Evolutionary conservation across 2,329 filamentous ascomycete genomes (phyloP), one percentile per base, ranked within the genome.

Genomic region (Pestalotiopsis sp.): DNA sequence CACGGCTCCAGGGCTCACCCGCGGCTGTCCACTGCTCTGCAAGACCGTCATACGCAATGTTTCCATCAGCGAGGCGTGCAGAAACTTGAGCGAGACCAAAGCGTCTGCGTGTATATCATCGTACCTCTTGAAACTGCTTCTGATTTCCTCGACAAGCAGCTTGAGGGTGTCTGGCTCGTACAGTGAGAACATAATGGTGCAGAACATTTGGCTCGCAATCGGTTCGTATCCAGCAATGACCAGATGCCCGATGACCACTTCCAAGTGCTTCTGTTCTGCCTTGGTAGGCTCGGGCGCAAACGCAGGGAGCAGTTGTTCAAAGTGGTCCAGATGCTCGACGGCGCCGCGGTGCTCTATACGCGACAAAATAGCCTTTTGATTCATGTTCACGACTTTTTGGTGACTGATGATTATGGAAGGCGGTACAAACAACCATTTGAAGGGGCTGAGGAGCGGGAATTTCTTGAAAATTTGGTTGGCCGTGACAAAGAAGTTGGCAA

Each of bases 261-360:
- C 71, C 3, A 76, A 36, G 39, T 74, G 71, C 41, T 45, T 66
- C 3, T 70, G 41, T 20, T 76, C 67, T 31, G 69, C 68, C 58
- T 73, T 67, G 65, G 52, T 62, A 1, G 72, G 73, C 12, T 52
- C 36, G 4, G 72, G 70, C 11, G 52, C 61, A 31, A 74, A 70
- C 2, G 68, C 52, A 1, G 71, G 72, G 3, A 74, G 13, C 1
- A 76, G 58, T 36, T 73, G 69, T n/a, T 76, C 74, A 31, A 75
- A 68, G 39, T 75, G 73, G 69, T 76, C 75, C 4, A 69, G 38
- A 57, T 75, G 72, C 57, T 72, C 60, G 3, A 68, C 69, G 20
- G 71, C 67, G 13, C 72, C 73, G 4, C 72, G 71, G 11, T 68
- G 69, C 20, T 72, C 68, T 31, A 76, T 72, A 7, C 74, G 73